A percentile compares a stretch with the other conserved stretches of the same genome.
phyloP scores from a whole-genome alignment of 495 filamentous ascomycete species.

The Tuber indicum region DNA sequence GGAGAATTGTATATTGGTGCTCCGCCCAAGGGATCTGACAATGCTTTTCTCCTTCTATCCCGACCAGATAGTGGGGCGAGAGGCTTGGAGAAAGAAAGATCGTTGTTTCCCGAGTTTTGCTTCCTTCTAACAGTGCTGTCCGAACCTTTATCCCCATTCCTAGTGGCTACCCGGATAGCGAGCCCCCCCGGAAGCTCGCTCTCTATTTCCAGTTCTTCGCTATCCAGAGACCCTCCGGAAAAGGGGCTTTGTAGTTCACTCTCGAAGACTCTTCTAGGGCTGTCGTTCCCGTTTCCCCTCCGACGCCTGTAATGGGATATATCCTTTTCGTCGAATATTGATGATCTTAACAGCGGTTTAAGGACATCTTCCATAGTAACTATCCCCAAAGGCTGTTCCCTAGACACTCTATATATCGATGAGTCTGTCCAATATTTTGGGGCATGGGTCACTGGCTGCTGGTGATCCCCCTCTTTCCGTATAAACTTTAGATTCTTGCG shows the following conservation, averaged over 20 bases:
- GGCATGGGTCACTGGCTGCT: not conserved
- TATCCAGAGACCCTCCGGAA: not conserved
- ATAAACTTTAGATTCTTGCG: not conserved
- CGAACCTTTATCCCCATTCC: not conserved
- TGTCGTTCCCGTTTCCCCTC: slow-evolving; percentile 9
- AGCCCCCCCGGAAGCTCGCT: not conserved
- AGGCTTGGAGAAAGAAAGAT: not conserved
- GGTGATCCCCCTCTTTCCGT: not conserved
- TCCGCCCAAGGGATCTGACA: not conserved
- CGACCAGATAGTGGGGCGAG: not conserved
- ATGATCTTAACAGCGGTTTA: slow-evolving; percentile 25
- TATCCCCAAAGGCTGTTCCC: slow-evolving; percentile 22
- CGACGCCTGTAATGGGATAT: slow-evolving; percentile 19
- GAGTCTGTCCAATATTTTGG: slow-evolving; percentile 33
- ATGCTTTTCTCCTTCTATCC: not conserved
- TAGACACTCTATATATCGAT: slow-evolving; percentile 16
- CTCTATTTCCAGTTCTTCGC: not conserved
- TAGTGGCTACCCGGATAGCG: not conserved
- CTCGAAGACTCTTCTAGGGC: not conserved
- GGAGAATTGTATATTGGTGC: not conserved
- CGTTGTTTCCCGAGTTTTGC: not conserved
- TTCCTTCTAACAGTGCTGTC: not conserved
- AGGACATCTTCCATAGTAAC: slow-evolving; percentile 34
- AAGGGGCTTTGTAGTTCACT: not conserved
- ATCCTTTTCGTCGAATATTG: slow-evolving; percentile 36